Percentiles rank a stretch among this genome's conserved stretches.
phyloP scores from a whole-genome alignment of 169 alveolate species.

The Haemoproteus tartakovskyi region DNA sequence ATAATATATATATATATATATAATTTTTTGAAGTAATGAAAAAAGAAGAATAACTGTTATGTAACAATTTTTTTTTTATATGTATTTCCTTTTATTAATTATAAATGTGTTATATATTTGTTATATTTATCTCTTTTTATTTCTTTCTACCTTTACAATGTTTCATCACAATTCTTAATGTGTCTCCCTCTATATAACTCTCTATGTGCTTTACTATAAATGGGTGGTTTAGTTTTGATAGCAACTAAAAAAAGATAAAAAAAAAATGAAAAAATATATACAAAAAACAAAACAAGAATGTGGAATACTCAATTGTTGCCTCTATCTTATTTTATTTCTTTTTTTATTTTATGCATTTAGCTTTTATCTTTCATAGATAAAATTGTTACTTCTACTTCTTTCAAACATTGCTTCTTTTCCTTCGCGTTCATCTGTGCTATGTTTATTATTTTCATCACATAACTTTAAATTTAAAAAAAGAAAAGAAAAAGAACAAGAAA shows the following conservation, averaged over 20 bases:
- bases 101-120: neutral
- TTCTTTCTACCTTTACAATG: conserved; percentile 86
- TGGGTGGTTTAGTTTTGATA: conserved; percentile 78
- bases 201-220: conserved; percentile 86
- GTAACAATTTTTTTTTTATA: no score
- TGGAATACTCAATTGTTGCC: no score
- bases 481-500: no score
- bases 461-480: no score
- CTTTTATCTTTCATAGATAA: no score
- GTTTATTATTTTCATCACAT: conserved; percentile 73
- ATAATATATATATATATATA: no score
- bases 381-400: conserved; percentile 81
- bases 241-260: conserved; percentile 69
- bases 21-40: no score
- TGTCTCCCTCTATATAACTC: conserved; percentile 84
- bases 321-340: no score
- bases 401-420: conserved; percentile 74
- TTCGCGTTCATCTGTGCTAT: conserved; percentile 68
- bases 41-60: no score
- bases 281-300: no score
- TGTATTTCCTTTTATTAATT: neutral
- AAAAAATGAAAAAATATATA: no score
- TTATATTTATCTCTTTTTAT: conserved; percentile 2
- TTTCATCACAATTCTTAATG: conserved; percentile 86
- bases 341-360: no score